Evolutionary conservation across 129 eudicot species (phyloP).

Genomic region (Saussurea involucrata): DNA sequence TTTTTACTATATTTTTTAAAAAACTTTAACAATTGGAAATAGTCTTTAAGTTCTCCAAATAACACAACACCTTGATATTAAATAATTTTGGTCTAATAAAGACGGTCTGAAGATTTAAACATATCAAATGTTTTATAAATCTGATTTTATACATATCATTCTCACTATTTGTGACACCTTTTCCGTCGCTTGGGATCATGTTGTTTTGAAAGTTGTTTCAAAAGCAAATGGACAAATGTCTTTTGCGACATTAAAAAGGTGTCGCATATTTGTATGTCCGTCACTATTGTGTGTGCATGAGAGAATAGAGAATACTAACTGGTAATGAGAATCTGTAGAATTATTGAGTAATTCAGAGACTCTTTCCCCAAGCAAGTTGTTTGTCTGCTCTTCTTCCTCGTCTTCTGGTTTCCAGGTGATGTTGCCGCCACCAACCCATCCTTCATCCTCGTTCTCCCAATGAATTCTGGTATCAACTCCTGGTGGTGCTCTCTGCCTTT

Average conservation of each 20-base stretch:
- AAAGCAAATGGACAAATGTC: not conserved
- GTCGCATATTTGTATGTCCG: not conserved
- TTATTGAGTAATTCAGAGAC: slow-evolving; percentile 72
- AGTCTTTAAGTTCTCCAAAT: no score
- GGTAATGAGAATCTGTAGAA: slow-evolving; percentile 90
- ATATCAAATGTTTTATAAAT: not conserved
- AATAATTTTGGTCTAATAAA: not conserved
- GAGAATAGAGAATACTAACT: slow-evolving; percentile 42
- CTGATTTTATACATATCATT: not conserved
- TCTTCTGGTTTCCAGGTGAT: not conserved
- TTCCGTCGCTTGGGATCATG: not conserved
- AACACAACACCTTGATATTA: no score
- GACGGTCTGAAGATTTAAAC: not conserved
- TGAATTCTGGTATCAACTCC: slow-evolving; percentile 94
- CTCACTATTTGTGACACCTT: not conserved
- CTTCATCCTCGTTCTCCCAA: slow-evolving; percentile 91
- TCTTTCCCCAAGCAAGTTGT: slow-evolving; percentile 53
- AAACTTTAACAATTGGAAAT: no score
- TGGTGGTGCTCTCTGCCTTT: slow-evolving; percentile 45
- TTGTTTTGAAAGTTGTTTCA: not conserved
- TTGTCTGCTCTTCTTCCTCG: slow-evolving; percentile 42
- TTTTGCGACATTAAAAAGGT: not conserved
- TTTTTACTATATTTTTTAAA: no score
- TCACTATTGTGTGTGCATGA: not conserved
- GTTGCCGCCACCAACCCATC: slow-evolving; percentile 74